phyloP scores from a whole-genome alignment of 75 land plant genomes.

The Pinus taeda region DNA sequence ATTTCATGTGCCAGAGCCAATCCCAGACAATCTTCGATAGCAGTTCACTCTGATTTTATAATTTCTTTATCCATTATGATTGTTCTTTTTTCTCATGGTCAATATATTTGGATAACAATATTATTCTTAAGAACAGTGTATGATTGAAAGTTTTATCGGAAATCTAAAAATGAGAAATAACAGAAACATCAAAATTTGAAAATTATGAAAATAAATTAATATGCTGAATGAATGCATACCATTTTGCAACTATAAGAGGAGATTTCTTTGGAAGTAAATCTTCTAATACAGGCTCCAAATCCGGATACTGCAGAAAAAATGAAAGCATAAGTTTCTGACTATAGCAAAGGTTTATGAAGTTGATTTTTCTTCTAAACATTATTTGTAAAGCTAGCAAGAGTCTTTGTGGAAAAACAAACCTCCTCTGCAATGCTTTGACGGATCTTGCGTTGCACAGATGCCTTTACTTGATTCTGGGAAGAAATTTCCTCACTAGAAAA shows the following conservation, averaged over 20 bases:
- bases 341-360: background rate
- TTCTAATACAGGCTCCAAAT: conserved; percentile 87
- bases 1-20: background rate
- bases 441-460: conserved; percentile 94
- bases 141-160: background rate
- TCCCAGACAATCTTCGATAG: background rate
- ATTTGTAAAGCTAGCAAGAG: background rate
- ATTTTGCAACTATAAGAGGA: conserved; percentile 93
- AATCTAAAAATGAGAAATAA: background rate
- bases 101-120: background rate
- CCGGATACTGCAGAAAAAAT: conserved; percentile 68
- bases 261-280: conserved; percentile 95
- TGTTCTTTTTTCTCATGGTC: background rate
- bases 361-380: background rate
- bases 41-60: background rate
- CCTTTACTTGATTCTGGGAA: conserved; percentile 94
- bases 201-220: conserved; percentile 9
- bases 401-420: conserved; percentile 26
- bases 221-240: conserved; percentile 32
- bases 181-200: background rate
- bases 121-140: background rate
- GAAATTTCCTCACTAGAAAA: conserved; percentile 85
- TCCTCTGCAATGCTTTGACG: conserved; percentile 95
- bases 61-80: background rate
- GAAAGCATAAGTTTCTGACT: background rate